Base-by-base conservation (phyloP, 179 eudicot species). In the Beta macrorhiza region DNA sequence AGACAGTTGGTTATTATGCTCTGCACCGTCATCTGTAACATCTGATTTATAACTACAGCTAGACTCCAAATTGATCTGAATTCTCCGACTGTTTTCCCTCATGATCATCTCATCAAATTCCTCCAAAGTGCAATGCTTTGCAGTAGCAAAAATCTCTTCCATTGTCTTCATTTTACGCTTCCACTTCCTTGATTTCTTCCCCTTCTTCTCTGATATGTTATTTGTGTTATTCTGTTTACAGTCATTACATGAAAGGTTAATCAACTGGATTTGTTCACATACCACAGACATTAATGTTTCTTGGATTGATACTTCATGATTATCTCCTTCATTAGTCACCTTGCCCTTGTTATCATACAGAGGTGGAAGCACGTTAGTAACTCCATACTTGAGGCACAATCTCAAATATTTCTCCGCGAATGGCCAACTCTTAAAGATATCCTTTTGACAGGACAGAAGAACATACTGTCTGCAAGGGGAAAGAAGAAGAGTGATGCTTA, bases 371-470 rank as follows among this genome's bases (percentile, higher is more conserved):
- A 79, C 56, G 11, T 79, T 69, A 45, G 37, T n/a, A 8, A 69
- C 67, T 8, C 75, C 81, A 44, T 44, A 79, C 42, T 79, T 70
- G 16, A 79, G 81, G 81, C 81, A 79, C 14, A 70, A 20, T 44
- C 55, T 79, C 64, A 79, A 45, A 57, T 52, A 79, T n/a, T 69
- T 79, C 75, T 79, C 75, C 19, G 22, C 29, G 22, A 79, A 79
- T 79, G 81, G 81, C 81, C 81, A 79, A 8, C 70, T 79, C 37
- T 51, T 10, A 37, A 70, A 79, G 13, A 57, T 22, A 58, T 70
- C 29, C 32, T 44, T 56, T 56, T 79, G 81, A 70, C 81, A 75
- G 0, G 75, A 79, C 9, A 69, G 81, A 56, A 37, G 67, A 69
- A 79, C 81, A 79, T 70, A 69, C 58, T 69, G 67, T 69, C 81